phyloP scores from a whole-genome alignment of 1,284 basidiomycete species.

The Peniophora sp. region DNA sequence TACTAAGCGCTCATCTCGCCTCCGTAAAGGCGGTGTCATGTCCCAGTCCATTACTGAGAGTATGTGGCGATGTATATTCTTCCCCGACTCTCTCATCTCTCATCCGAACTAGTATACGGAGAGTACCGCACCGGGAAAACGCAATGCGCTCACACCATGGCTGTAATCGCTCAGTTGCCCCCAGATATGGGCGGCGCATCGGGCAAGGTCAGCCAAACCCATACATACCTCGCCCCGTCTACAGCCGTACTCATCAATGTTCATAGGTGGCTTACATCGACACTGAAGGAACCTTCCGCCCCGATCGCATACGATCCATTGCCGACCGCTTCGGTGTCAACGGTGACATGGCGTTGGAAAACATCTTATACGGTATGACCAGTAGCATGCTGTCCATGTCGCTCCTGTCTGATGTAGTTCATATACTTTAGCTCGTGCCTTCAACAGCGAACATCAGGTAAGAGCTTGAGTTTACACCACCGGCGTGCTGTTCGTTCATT shows the following conservation, averaged over 20 bases:
- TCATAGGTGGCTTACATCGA: slow-evolving; percentile 84
- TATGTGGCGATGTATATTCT: slow-evolving; percentile 16
- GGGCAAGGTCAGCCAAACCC: slow-evolving; percentile 84
- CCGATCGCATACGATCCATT: slow-evolving; percentile 83
- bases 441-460: slow-evolving; percentile 85
- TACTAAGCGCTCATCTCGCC: neutral
- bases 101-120: slow-evolving; percentile 51
- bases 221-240: slow-evolving; percentile 5
- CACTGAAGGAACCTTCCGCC: slow-evolving; percentile 92
- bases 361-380: slow-evolving; percentile 68
- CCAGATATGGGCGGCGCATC: slow-evolving; percentile 83
- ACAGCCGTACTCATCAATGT: neutral
- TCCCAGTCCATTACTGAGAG: slow-evolving; percentile 92
- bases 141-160: slow-evolving; percentile 88
- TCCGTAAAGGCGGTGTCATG: slow-evolving; percentile 62
- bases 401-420: neutral
- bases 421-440: slow-evolving; percentile 58
- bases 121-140: slow-evolving; percentile 86
- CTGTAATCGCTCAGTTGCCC: slow-evolving; percentile 82
- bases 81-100: neutral
- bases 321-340: slow-evolving; percentile 90
- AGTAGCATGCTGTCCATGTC: neutral
- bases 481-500: neutral
- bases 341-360: slow-evolving; percentile 79
- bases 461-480: neutral